Conservation (phyloP, 768 basidiomycete genomes). For the Suillus bovinus region DNA sequence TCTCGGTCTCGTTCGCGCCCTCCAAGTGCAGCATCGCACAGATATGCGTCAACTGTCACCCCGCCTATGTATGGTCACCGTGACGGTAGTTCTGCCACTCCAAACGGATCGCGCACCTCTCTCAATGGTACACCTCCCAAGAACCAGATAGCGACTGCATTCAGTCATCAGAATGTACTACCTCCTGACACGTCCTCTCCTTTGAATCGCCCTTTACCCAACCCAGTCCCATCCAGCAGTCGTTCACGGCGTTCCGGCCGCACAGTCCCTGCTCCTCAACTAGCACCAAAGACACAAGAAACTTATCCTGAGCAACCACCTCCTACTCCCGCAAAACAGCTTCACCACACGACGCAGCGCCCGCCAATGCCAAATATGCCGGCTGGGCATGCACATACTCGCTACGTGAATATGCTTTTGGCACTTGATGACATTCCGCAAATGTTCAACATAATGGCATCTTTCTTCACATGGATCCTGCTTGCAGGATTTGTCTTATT, state of each 20-base stretch:
- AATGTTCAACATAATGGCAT: slow-evolving; percentile 48
- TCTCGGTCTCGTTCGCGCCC: slow-evolving; percentile 28
- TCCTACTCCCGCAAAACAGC: slow-evolving; percentile 14
- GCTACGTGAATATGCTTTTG: slow-evolving; percentile 62
- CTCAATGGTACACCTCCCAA: slow-evolving; percentile 13
- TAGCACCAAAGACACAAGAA: slow-evolving; percentile 7
- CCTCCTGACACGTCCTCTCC: slow-evolving; percentile 12
- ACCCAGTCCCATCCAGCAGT: slow-evolving; percentile 14
- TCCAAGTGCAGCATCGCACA: slow-evolving; percentile 33
- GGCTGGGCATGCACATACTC: slow-evolving; percentile 37
- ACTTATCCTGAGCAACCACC: not conserved
- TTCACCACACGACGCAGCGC: slow-evolving; percentile 22
- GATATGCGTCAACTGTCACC: slow-evolving; percentile 29
- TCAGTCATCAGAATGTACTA: slow-evolving; percentile 13
- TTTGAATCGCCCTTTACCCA: slow-evolving; percentile 11
- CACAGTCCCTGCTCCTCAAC: slow-evolving; percentile 9
- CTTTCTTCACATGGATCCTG: slow-evolving; percentile 64
- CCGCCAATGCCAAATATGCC: slow-evolving; percentile 24
- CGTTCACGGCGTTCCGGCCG: slow-evolving; percentile 23
- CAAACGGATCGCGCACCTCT: slow-evolving; percentile 24
- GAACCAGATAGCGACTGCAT: slow-evolving; percentile 6
- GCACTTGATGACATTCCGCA: slow-evolving; percentile 57
- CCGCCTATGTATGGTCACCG: slow-evolving; percentile 27
- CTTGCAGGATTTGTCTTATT: slow-evolving; percentile 64
- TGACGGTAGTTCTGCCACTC: slow-evolving; percentile 21